phyloP scores from a whole-genome alignment of 2,329 filamentous ascomycete species.

The Neopestalotiopsis clavispora region DNA sequence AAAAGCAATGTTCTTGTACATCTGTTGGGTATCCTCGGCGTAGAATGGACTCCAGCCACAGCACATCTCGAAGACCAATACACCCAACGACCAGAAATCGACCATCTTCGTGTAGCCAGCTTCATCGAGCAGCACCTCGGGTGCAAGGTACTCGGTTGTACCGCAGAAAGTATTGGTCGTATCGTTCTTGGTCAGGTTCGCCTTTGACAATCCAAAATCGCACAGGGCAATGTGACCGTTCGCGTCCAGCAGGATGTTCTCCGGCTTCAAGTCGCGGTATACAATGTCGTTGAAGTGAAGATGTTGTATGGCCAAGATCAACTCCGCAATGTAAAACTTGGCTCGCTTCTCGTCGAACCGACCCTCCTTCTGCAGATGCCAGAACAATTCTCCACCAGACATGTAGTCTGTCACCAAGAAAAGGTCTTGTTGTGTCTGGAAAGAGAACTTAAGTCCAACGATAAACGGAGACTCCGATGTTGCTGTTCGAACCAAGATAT shows the following conservation, averaged over 20 bases:
- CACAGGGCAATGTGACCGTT: constrained; percentile 98
- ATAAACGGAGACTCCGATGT: constrained; percentile 97
- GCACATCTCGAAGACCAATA: constrained; percentile 99
- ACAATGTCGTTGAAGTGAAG: constrained; percentile 97
- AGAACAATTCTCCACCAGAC: constrained; percentile 98
- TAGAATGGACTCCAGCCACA: constrained; percentile 99
- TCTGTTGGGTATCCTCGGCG: constrained; percentile 97
- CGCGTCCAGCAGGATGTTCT: constrained; percentile 95
- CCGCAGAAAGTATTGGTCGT: constrained; percentile 99
- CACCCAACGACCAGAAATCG: constrained; percentile 97
- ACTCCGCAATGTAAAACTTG: constrained; percentile 98
- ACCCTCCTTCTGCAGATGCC: constrained; percentile 97
- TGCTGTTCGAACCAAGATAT: constrained; percentile 94
- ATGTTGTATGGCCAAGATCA: constrained; percentile 93
- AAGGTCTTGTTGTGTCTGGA: constrained; percentile 94
- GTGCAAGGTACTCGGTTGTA: constrained; percentile 95
- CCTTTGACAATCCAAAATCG: constrained; percentile 97
- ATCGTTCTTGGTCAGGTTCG: constrained; percentile 94
- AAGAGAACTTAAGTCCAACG: constrained; percentile 96
- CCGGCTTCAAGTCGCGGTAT: constrained; percentile 95
- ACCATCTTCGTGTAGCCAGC: constrained; percentile 99
- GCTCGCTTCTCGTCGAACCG: constrained; percentile 93
- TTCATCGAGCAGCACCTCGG: constrained; percentile 93
- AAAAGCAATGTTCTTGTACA: constrained; percentile 99
- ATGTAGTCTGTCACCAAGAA: constrained; percentile 99